phyloP scores from a whole-genome alignment of 2,329 filamentous ascomycete species.

The Neurospora sp. region DNA sequence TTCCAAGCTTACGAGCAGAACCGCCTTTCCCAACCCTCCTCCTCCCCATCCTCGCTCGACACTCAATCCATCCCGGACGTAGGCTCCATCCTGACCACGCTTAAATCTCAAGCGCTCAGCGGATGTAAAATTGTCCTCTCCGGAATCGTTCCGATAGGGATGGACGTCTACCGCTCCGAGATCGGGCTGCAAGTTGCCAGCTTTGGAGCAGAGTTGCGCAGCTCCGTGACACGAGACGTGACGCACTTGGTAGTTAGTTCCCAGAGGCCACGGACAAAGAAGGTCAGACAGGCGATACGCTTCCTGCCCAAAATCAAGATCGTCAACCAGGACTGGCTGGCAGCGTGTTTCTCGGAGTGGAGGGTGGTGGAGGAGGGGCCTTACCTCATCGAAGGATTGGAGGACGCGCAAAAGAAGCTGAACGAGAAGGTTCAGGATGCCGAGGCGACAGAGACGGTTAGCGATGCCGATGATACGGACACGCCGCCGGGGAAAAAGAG shows the following conservation, averaged over 20 bases:
- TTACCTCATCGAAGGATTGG: conserved; percentile 42
- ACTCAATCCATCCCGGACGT: conserved; percentile 66
- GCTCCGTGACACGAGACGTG: conserved; percentile 48
- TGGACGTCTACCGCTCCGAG: conserved; percentile 71
- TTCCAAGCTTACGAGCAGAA: conserved; percentile 71
- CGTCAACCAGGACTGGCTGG: conserved; percentile 83
- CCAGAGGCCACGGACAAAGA: conserved; percentile 69
- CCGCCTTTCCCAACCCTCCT: conserved; percentile 10
- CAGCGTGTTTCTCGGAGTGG: conserved; percentile 79
- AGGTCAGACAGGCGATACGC: conserved; percentile 77
- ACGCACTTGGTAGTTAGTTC: conserved; percentile 68
- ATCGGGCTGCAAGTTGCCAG: conserved; percentile 77
- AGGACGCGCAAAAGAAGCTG: conserved; percentile 9
- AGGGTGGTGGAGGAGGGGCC: conserved; percentile 65
- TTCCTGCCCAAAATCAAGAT: conserved; percentile 73
- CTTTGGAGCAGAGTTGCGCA: conserved; percentile 63
- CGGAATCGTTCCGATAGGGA: conserved; percentile 75
- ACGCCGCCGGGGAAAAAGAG: conserved; percentile 21
- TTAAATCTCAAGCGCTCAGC: conserved; percentile 68
- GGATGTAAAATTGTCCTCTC: conserved; percentile 78
- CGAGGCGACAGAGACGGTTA: conserved; percentile 14
- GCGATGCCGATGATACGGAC: conserved; percentile 5
- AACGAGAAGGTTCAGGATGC: conserved; percentile 13
- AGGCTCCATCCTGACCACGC: conserved; percentile 67
- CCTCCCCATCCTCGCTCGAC: conserved; percentile 24